Percentiles rank a stretch among this genome's conserved stretches.
Evolutionary conservation across 176 grass and related monocot species (phyloP).

Genomic region (Sorghum bicolor): DNA sequence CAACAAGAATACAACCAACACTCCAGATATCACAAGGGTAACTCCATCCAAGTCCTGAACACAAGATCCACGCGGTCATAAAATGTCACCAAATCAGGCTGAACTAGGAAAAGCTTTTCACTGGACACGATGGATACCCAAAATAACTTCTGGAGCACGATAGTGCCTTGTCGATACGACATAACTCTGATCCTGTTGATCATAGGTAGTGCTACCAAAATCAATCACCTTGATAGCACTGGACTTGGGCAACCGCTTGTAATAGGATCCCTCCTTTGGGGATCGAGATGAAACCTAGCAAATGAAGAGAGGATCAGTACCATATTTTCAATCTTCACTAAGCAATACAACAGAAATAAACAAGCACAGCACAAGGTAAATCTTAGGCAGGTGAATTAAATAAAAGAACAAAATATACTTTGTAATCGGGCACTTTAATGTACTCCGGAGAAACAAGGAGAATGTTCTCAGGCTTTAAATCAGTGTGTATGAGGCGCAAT

Average conservation of each 20-base stretch:
- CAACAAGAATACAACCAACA: slow-evolving; percentile 86
- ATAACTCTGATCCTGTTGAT: slow-evolving; percentile 68
- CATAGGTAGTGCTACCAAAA: slow-evolving; percentile 95
- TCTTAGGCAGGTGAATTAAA: background rate
- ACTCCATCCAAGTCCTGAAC: slow-evolving; percentile 90
- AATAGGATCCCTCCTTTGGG: slow-evolving; percentile 69
- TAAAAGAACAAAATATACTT: slow-evolving; percentile 82
- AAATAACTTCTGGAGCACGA: slow-evolving; percentile 89
- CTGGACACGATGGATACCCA: slow-evolving; percentile 49
- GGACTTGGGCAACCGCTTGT: slow-evolving; percentile 74
- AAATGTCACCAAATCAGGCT: slow-evolving; percentile 22
- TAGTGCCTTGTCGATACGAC: slow-evolving; percentile 94
- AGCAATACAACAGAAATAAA: background rate
- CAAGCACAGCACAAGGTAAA: background rate
- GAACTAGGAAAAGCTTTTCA: background rate
- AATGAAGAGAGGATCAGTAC: slow-evolving; percentile 14
- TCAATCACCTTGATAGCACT: slow-evolving; percentile 97
- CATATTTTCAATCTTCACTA: background rate
- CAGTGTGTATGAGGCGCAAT: slow-evolving; percentile 98
- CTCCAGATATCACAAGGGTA: slow-evolving; percentile 98
- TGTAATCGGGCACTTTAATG: slow-evolving; percentile 97
- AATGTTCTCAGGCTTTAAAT: slow-evolving; percentile 99
- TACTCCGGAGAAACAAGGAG: slow-evolving; percentile 96
- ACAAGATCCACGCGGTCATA: background rate
- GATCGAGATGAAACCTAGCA: slow-evolving; percentile 63